Evolutionary conservation across 2,329 filamentous ascomycete species (phyloP).

Genomic region (Coniochaeta sp.): DNA sequence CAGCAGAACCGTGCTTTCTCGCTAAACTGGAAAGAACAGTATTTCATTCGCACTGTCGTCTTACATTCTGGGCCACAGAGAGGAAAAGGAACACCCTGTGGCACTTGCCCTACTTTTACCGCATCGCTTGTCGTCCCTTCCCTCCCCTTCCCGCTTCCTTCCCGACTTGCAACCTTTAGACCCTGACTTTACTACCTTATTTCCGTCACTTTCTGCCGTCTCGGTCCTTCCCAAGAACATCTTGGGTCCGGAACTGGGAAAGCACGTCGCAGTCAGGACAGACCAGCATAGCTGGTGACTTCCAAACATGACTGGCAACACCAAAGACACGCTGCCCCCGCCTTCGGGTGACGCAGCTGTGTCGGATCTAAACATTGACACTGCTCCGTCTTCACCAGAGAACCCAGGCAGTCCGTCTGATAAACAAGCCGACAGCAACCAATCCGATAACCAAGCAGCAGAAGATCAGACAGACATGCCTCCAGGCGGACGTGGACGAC

Average conservation of each 20-base stretch:
- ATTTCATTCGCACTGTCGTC: no score
- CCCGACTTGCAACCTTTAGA: not conserved
- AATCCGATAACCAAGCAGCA: not conserved
- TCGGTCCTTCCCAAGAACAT: not conserved
- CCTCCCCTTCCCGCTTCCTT: not conserved
- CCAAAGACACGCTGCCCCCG: not conserved
- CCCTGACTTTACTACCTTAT: not conserved
- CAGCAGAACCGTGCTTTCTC: not conserved
- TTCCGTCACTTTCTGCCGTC: not conserved
- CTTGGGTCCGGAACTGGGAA: not conserved
- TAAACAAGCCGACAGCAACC: slow-evolving; percentile 3
- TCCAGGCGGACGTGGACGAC: slow-evolving; percentile 26
- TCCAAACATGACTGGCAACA: not conserved
- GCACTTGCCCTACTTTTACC: not conserved
- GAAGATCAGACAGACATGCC: slow-evolving; percentile 25
- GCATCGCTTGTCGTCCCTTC: not conserved
- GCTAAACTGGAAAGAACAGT: no score
- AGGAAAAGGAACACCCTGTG: not conserved
- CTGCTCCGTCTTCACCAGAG: not conserved
- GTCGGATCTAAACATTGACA: not conserved
- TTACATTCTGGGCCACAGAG: not conserved
- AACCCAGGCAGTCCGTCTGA: not conserved
- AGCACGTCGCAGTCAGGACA: not conserved
- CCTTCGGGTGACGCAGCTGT: not conserved
- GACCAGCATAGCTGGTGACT: not conserved